These are phyloP conservation scores for Termitomyces sp. DNA, from an alignment of 768 basidiomycete species.

Conservation along the genomic window DNA sequence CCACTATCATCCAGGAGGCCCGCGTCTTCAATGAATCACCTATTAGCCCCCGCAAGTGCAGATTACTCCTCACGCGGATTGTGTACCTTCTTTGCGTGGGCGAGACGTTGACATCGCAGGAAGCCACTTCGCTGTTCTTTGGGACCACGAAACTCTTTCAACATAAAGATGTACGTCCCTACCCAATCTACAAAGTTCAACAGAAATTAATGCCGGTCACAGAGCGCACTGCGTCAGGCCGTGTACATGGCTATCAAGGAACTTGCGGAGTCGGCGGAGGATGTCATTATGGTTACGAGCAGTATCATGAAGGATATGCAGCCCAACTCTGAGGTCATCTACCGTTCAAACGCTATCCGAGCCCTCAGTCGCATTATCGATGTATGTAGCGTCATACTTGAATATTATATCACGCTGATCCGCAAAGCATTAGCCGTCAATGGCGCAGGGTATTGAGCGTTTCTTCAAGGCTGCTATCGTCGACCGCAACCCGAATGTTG, in stretches of 20 bases:
- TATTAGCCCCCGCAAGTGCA: slow-evolving; percentile 95
- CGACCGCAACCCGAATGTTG: slow-evolving; percentile 91
- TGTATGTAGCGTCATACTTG: slow-evolving; percentile 45
- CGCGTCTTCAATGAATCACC: slow-evolving; percentile 99
- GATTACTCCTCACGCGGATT: slow-evolving; percentile 92
- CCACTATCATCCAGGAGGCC: slow-evolving; percentile 96
- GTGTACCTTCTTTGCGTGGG: slow-evolving; percentile 96
- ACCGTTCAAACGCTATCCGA: slow-evolving; percentile 95
- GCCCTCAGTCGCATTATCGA: slow-evolving; percentile 96
- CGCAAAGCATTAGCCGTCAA: slow-evolving; percentile 66
- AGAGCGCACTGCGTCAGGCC: slow-evolving; percentile 95
- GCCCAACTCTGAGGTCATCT: slow-evolving; percentile 96
- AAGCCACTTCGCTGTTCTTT: slow-evolving; percentile 97
- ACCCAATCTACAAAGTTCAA: not conserved
- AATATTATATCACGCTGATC: slow-evolving; percentile 2
- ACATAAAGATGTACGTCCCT: slow-evolving; percentile 88
- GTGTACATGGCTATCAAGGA: slow-evolving; percentile 99
- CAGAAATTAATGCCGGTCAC: slow-evolving; percentile 6
- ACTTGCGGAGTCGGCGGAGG: slow-evolving; percentile 90
- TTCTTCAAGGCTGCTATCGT: slow-evolving; percentile 99
- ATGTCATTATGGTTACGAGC: slow-evolving; percentile 99
- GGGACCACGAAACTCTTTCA: slow-evolving; percentile 98
- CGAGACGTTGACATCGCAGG: slow-evolving; percentile 90
- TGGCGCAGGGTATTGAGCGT: slow-evolving; percentile 97
- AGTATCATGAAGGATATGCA: slow-evolving; percentile 99